phyloP scores from a whole-genome alignment of 2,329 filamentous ascomycete species.

The Cercospora nicotianae region DNA sequence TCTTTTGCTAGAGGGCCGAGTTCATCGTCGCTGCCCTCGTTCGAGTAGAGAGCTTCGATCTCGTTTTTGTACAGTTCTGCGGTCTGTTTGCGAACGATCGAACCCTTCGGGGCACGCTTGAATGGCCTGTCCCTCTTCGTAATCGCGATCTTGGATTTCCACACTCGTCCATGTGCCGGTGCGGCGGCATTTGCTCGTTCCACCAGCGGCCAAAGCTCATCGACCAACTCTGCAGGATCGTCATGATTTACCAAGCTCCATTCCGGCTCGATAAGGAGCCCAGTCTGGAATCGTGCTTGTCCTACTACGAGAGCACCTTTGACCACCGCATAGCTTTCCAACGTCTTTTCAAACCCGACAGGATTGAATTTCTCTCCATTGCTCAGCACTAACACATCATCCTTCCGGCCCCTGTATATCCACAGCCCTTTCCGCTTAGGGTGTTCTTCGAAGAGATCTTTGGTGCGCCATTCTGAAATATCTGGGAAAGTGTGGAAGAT shows the following conservation, averaged over 20 bases:
- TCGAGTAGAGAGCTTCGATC: conserved; percentile 50
- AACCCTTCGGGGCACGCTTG: conserved; percentile 23
- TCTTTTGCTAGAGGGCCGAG: conserved; percentile 13
- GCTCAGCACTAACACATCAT: conserved; percentile 35
- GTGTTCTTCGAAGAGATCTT: conserved; percentile 35
- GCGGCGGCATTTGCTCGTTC: conserved; percentile 21
- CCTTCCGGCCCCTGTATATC: conserved; percentile 33
- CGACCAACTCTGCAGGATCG: conserved; percentile 17
- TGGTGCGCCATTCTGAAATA: conserved; percentile 38
- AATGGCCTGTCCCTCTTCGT: conserved; percentile 51
- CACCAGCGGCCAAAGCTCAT: conserved; percentile 24
- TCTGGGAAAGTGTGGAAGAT: conserved; percentile 39
- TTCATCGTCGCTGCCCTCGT: conserved; percentile 24
- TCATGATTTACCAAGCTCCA: conserved; percentile 24
- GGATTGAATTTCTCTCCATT: conserved; percentile 37
- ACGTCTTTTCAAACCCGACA: conserved; percentile 24
- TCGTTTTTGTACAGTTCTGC: conserved; percentile 45
- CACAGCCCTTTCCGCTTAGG: conserved; percentile 32
- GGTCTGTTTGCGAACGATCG: conserved; percentile 21
- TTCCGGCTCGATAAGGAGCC: conserved; percentile 37
- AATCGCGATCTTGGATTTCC: conserved; percentile 47
- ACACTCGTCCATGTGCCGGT: conserved; percentile 44
- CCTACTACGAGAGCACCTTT: conserved; percentile 40
- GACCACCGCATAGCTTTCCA: conserved; percentile 33
- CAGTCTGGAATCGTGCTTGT: conserved; percentile 36